Evolutionary conservation across 2,329 filamentous ascomycete species (phyloP).

Genomic region (Phialocephala sp.): DNA sequence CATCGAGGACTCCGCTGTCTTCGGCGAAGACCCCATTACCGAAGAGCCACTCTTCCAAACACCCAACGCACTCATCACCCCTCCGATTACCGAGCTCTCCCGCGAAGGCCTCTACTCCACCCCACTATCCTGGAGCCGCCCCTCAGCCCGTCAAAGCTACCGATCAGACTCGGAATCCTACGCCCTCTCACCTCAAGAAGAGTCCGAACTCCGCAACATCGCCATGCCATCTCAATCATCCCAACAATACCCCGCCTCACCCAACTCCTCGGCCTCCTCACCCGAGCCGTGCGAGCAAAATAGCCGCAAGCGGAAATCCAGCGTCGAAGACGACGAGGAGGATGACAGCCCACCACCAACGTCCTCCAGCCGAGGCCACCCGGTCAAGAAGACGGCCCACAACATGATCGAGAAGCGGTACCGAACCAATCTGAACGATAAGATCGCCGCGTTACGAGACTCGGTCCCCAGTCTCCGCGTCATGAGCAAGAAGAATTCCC

Average conservation of each 20-base stretch:
- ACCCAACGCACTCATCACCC: conserved; percentile 22
- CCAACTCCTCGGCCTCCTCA: conserved; percentile 55
- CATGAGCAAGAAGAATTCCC: conserved; percentile 51
- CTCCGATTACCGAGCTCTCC: conserved; percentile 22
- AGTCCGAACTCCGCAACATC: conserved; percentile 59
- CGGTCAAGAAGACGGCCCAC: conserved; percentile 78
- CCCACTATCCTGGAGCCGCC: conserved; percentile 38
- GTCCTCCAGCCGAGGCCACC: conserved; percentile 43
- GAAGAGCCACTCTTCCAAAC: conserved; percentile 40
- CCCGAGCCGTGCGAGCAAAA: conserved; percentile 40
- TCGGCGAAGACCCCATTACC: conserved; percentile 35
- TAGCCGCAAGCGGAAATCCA: conserved; percentile 49
- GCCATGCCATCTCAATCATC: conserved; percentile 61
- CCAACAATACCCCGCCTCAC: conserved; percentile 42
- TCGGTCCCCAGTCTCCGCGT: conserved; percentile 72
- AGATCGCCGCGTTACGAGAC: conserved; percentile 77
- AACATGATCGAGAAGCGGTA: conserved; percentile 89
- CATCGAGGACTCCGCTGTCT: conserved; percentile 35
- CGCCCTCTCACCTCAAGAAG: conserved; percentile 35
- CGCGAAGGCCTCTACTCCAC: conserved; percentile 38
- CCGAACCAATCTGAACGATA: conserved; percentile 83
- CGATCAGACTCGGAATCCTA: conserved; percentile 18
- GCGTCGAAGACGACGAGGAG: conserved; percentile 36
- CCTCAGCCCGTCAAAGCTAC: conserved; percentile 19
- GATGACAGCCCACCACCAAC: conserved; percentile 49